phyloP scores from a whole-genome alignment of 169 alveolate species.

The Cryptosporidium tyzzeri region DNA sequence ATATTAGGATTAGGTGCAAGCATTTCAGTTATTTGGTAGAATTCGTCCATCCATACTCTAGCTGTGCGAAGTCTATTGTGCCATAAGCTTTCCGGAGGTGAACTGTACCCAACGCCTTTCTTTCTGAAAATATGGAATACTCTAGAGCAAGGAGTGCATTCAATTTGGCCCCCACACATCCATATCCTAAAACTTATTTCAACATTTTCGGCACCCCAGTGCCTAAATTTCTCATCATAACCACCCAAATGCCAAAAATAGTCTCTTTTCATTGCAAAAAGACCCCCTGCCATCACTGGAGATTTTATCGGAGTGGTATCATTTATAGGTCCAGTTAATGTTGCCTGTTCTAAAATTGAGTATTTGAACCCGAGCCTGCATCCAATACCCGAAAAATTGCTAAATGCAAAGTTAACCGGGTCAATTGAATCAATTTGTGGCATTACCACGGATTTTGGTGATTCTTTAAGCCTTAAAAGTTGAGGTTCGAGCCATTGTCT shows the following conservation, averaged over 20 bases:
- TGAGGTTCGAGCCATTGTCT: constrained; percentile 81
- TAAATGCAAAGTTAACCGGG: constrained; percentile 59
- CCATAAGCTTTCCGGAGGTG: constrained; percentile 78
- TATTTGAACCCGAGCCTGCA: constrained; percentile 78
- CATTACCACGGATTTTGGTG: constrained; percentile 76
- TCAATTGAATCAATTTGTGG: constrained; percentile 78
- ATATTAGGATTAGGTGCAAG: constrained; percentile 55
- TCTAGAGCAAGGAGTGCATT: constrained; percentile 77
- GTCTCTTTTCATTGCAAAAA: constrained; percentile 77
- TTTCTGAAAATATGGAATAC: constrained; percentile 79
- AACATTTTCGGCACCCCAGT: constrained; percentile 80
- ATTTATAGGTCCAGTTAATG: constrained; percentile 67
- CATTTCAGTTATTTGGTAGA: constrained; percentile 75
- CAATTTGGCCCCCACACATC: constrained; percentile 80
- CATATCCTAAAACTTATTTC: constrained; percentile 77
- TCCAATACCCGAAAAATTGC: constrained; percentile 76
- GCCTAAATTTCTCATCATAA: constrained; percentile 79
- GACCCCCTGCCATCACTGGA: constrained; percentile 82
- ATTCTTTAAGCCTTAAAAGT: constrained; percentile 64
- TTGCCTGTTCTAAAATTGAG: constrained; percentile 76
- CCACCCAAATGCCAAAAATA: constrained; percentile 78
- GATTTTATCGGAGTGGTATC: constrained; percentile 76
- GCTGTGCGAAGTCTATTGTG: constrained; percentile 80
- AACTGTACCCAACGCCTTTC: constrained; percentile 78
- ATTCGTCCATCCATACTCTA: constrained; percentile 79